Evolutionary conservation across 108 stramenopile species (phyloP), one percentile per base, ranked within the genome.

Genomic region (Ochromonas danica): DNA sequence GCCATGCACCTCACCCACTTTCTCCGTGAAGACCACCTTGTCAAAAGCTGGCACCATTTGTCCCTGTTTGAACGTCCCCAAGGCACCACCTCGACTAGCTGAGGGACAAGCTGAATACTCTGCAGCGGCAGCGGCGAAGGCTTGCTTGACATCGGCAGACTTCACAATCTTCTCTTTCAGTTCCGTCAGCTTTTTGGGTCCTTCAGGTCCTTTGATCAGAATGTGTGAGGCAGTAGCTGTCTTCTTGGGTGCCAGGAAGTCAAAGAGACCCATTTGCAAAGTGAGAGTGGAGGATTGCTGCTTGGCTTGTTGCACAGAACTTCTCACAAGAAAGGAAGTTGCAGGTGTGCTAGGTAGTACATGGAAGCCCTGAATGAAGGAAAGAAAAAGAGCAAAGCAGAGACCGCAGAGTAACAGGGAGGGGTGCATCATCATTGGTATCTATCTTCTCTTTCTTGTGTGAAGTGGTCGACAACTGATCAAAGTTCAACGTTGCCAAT

Each of bases 11-110:
- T 71, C 0, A 0, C 81, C 81, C 0, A 30, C 36, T 38, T 82
- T 79, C 28, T 25, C 80, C 0, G 14, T 43, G 75, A 82, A 82
- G 1, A 79, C 80, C 30, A 82, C 60, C 1, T 82, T 81, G 39
- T 82, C 81, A 30, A 82, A 82, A 38, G 42, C 81, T 31, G 81
- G 81, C 3, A 82, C 45, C 45, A 51, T 51, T 51, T 6, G 14
- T 51, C 45, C 45, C 22, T 51, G 45, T 51, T 51, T 51, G 45
- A 51, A 51, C 6, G 45, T 51, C 6, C 45, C 45, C 22, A 51
- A 51, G 22, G 14, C 22, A 14, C 45, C 45, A 14, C 45, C 45
- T 14, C 22, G 6, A 6, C 22, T 51, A 51, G 45, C 45, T 51
- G 45, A 51, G 6, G 45, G 45, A 51, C 45, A 51, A 14, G 45